Evolutionary conservation across 768 basidiomycete genomes (phyloP).

Genomic region (Suillus discolor): DNA sequence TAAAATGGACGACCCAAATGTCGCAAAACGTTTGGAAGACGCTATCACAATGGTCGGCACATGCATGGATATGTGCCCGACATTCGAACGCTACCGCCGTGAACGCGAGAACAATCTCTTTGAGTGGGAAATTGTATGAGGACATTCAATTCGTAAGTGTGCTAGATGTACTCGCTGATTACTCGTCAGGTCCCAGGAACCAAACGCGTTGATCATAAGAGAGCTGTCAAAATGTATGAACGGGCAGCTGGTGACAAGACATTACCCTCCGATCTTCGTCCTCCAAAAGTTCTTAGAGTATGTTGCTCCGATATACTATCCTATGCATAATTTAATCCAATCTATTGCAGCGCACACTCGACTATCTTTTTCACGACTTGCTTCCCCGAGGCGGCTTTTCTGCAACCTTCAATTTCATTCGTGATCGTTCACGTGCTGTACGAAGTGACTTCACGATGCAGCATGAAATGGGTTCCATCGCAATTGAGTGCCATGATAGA

Average conservation of each 20-base stretch:
- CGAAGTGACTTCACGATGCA: conserved; percentile 96
- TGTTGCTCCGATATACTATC: conserved; percentile 14
- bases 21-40: conserved; percentile 79
- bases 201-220: conserved; percentile 81
- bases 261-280: conserved; percentile 89
- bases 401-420: conserved; percentile 78
- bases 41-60: conserved; percentile 94
- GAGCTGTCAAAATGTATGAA: conserved; percentile 94
- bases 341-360: conserved; percentile 67
- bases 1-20: conserved; percentile 85
- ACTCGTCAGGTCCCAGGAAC: conserved; percentile 70
- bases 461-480: conserved; percentile 70
- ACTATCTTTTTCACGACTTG: conserved; percentile 90
- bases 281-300: conserved; percentile 81
- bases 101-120: conserved; percentile 89
- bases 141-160: conserved; percentile 12
- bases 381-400: conserved; percentile 70
- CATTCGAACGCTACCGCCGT: conserved; percentile 88
- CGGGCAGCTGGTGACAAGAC: conserved; percentile 93
- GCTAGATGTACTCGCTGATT: conserved; percentile 35
- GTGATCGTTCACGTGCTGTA: conserved; percentile 89
- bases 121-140: conserved; percentile 79
- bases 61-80: conserved; percentile 92
- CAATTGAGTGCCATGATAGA: conserved; percentile 90
- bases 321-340: background rate